Conservation (phyloP, 176 grass and related monocot genomes). For the Zea luxurians region DNA sequence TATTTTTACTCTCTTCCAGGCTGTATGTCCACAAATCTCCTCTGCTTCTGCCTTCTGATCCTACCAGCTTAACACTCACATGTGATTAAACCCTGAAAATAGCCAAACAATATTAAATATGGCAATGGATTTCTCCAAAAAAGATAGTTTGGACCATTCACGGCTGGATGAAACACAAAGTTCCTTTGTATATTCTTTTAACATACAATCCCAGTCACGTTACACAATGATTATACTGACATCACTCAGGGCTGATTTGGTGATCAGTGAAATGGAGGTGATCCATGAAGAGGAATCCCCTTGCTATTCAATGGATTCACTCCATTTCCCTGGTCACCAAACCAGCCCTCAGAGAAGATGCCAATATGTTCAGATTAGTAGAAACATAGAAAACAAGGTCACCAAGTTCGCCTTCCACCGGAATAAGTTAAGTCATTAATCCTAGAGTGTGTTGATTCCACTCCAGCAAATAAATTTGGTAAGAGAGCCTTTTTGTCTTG, state of each 20-base stretch:
- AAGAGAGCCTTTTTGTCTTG: neutral
- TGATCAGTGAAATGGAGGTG: too few species aligned
- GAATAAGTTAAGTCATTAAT: neutral
- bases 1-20: constrained; percentile 29
- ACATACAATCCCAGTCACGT: neutral
- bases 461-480: neutral
- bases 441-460: neutral
- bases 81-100: constrained; percentile 45
- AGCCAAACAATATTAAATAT: neutral
- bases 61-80: constrained; percentile 19
- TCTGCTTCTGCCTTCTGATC: constrained; percentile 10
- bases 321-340: too few species aligned
- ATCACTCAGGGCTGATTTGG: too few species aligned
- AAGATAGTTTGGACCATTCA: too few species aligned
- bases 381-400: neutral
- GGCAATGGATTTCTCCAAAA: neutral
- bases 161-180: too few species aligned
- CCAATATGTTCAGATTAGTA: neutral
- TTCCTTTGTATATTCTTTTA: too few species aligned
- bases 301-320: too few species aligned
- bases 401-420: neutral
- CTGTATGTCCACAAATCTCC: constrained; percentile 42
- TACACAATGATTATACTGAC: neutral
- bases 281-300: too few species aligned
- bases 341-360: neutral